Evolutionary conservation across 2,329 filamentous ascomycete species (phyloP), one percentile per base, ranked within the genome.

Genomic region (Microsporum audouinii): DNA sequence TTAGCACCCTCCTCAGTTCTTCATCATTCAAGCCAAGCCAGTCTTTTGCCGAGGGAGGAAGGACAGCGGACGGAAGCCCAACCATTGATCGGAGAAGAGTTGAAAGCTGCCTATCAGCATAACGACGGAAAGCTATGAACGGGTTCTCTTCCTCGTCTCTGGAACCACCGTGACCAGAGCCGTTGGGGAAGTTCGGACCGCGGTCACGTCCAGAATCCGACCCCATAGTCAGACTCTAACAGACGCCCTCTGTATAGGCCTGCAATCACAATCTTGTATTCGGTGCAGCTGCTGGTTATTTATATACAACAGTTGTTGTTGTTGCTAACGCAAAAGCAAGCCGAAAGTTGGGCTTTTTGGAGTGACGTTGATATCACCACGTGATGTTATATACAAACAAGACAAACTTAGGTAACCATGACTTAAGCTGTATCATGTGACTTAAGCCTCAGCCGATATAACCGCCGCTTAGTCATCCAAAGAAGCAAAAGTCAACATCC

Each of bases 121-220:
- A 84, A 64, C 79, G 80, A 65, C 83, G 83, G 72, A 85, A 84
- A 34, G 78, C 75, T 61, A 83, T 78, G 70, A 85, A 84, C 0
- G 82, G 81, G 63, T 84, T 84, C 63, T 76, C 71, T 62, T 75
- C 69, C 59, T 60, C 49, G 5, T 14, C 12, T 17, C 51, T 12
- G 7, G 51, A 31, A n/a, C 51, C 33, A 6, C 55, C 49, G 5
- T 14, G 47, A n/a, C 58, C 17, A 47, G 10, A 12, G 31, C 29
- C 6, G 17, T 34, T 39, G 17, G 55, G 27, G 55, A 14, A 43
- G 36, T 12, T 41, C 29, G 41, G 55, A 23, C 31, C 7, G 10
- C 57, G 57, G 33, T 59, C 57, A 31, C 57, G 57, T 8, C 43
- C 41, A 47, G 57, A 47, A 27, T 59, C 57, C 14, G 57, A 59